Conservation (phyloP, 2,329 filamentous ascomycete genomes). For the Hypomyces rosellus region DNA sequence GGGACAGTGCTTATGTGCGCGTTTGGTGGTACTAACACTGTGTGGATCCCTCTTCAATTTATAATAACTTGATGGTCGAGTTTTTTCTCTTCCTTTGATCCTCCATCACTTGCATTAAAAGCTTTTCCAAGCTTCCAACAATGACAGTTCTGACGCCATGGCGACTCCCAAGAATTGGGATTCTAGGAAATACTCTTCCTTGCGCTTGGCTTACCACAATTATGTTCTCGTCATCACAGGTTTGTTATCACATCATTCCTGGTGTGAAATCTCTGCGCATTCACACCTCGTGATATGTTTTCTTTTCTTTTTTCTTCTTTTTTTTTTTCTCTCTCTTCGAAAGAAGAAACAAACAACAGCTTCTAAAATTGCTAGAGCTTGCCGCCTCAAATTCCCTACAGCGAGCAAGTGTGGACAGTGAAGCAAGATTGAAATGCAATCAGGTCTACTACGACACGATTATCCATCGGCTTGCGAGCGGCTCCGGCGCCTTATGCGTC, state of each 20-base stretch:
- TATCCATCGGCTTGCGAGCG: conserved; percentile 26
- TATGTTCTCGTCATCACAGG: too few species aligned
- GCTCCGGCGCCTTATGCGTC: conserved; percentile 18
- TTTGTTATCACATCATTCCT: too few species aligned
- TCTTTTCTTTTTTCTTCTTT: not conserved
- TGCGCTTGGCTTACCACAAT: too few species aligned
- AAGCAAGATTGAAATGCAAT: conserved; percentile 51
- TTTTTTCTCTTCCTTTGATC: not conserved
- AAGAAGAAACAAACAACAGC: conserved; percentile 28
- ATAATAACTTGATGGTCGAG: not conserved
- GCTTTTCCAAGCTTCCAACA: not conserved
- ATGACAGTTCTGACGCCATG: too few species aligned
- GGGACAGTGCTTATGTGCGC: not conserved
- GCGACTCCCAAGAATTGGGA: too few species aligned
- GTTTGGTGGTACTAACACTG: conserved; percentile 4
- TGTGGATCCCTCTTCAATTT: conserved; percentile 11
- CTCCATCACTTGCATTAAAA: not conserved
- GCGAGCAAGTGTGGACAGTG: conserved; percentile 64
- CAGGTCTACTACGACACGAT: conserved; percentile 18
- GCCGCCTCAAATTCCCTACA: conserved; percentile 48
- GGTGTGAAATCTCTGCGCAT: too few species aligned
- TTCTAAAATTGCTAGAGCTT: conserved; percentile 64
- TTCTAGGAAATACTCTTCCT: too few species aligned
- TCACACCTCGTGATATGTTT: too few species aligned
- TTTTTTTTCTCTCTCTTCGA: not conserved